Conservation (phyloP, 2,329 filamentous ascomycete genomes). For the Diaporthe citriasiana region DNA sequence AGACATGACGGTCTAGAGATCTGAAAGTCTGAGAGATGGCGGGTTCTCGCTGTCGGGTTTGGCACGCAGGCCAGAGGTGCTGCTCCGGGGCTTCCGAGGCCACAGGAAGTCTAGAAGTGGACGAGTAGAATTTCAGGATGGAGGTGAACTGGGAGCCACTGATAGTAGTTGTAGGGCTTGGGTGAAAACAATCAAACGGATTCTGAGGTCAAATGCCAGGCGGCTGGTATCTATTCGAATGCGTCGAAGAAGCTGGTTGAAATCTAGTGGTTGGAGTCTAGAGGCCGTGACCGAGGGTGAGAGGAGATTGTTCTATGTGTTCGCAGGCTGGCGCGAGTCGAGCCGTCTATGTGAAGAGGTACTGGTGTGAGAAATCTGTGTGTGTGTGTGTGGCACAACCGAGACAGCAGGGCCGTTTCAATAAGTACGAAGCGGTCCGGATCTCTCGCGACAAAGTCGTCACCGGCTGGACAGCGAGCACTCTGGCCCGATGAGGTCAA, state of each 20-base stretch:
- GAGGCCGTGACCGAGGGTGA: neutral
- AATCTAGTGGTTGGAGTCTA: neutral
- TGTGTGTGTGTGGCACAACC: neutral
- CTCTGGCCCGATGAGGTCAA: constrained; percentile 22
- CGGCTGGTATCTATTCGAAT: neutral
- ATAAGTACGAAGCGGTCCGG: constrained; percentile 28
- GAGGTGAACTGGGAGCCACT: neutral
- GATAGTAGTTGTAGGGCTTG: no score
- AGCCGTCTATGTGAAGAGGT: neutral
- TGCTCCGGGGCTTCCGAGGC: neutral
- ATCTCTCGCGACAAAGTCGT: constrained; percentile 29
- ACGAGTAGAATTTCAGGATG: neutral
- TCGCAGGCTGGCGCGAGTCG: neutral
- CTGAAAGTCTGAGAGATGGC: neutral
- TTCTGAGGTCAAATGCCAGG: neutral
- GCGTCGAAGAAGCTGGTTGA: neutral
- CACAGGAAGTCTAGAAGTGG: neutral
- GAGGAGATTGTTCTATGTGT: constrained; percentile 15
- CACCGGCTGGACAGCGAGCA: constrained; percentile 3
- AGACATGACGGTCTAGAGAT: constrained; percentile 19
- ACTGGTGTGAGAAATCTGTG: neutral
- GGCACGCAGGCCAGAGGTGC: neutral
- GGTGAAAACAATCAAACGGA: neutral
- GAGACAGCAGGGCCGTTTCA: neutral
- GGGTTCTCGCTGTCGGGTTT: neutral